Evolutionary conservation across 2,329 filamentous ascomycete species (phyloP).

Genomic region (Cadophora gregata): DNA sequence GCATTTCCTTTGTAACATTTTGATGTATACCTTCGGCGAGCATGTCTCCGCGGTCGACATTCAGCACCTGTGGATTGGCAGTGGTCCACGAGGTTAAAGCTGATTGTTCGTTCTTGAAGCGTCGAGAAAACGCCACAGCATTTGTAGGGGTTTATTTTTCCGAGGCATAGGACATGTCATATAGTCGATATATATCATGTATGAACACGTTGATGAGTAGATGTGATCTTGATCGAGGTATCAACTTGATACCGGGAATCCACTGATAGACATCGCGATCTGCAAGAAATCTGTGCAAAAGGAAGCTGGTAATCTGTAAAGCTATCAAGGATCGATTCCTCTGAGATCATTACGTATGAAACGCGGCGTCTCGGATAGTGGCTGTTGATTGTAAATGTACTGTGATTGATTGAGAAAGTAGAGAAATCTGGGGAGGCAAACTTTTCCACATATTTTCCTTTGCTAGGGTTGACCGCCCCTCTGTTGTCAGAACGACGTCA

Average conservation of each 20-base stretch:
- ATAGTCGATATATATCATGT: slow-evolving; percentile 39
- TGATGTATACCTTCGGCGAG: slow-evolving; percentile 55
- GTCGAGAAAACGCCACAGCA: slow-evolving; percentile 60
- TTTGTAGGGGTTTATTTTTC: slow-evolving; percentile 30
- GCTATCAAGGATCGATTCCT: not conserved
- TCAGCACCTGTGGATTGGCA: slow-evolving; percentile 68
- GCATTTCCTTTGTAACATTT: slow-evolving; percentile 39
- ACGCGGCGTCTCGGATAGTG: not conserved
- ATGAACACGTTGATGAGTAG: slow-evolving; percentile 36
- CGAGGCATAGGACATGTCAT: slow-evolving; percentile 37
- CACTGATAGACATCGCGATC: not conserved
- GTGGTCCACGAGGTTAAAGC: slow-evolving; percentile 72
- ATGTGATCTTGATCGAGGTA: slow-evolving; percentile 6
- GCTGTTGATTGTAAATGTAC: not conserved
- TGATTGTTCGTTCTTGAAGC: slow-evolving; percentile 63
- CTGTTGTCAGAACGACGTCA: slow-evolving; percentile 6
- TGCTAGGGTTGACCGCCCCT: not conserved
- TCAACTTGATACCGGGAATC: not conserved
- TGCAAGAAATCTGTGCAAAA: not conserved
- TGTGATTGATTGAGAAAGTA: not conserved
- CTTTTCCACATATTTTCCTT: not conserved
- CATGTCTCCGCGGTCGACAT: slow-evolving; percentile 66
- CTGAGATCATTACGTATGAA: too few relatives aligned
- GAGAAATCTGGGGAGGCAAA: not conserved
- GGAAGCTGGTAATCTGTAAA: not conserved